A percentile compares a stretch with the other conserved stretches of the same genome.
These are phyloP conservation scores for Colletotrichum noveboracense DNA, from an alignment of 2,329 filamentous ascomycete species.

Conservation along the genomic window DNA sequence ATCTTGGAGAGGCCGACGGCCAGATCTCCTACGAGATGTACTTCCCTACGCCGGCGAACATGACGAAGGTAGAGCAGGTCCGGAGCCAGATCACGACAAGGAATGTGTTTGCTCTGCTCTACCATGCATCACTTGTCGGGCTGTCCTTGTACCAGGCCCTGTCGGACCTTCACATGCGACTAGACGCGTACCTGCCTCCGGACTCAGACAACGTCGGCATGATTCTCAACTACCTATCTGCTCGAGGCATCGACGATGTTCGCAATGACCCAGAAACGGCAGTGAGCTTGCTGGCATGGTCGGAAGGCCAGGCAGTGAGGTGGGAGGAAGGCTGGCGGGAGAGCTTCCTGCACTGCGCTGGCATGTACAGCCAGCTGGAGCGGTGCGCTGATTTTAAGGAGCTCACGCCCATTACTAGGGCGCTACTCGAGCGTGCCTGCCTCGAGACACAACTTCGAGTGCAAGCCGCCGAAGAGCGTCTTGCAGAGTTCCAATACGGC, in stretches of 20 bases:
- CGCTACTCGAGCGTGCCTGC: conserved; percentile 65
- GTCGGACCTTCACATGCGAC: conserved; percentile 63
- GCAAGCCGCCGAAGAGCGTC: conserved; percentile 64
- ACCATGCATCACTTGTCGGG: conserved; percentile 69
- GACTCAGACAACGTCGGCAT: conserved; percentile 62
- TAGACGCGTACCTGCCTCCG: conserved; percentile 63
- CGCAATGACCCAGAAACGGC: conserved; percentile 65
- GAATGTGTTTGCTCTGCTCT: conserved; percentile 72
- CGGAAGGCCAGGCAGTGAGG: conserved; percentile 63
- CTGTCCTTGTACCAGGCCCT: conserved; percentile 68
- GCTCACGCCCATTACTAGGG: conserved; percentile 65
- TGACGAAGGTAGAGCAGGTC: conserved; percentile 52
- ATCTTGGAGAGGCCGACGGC: conserved; percentile 52
- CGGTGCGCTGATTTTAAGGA: conserved; percentile 59
- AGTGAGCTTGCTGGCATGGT: conserved; percentile 68
- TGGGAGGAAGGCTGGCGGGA: conserved; percentile 74
- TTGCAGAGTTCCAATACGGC: conserved; percentile 63
- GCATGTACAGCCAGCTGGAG: conserved; percentile 64
- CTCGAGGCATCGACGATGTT: conserved; percentile 67
- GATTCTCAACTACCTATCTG: conserved; percentile 65
- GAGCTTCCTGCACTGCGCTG: conserved; percentile 69
- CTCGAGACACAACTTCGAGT: conserved; percentile 68
- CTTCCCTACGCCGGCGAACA: conserved; percentile 61
- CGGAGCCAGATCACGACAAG: conserved; percentile 70
- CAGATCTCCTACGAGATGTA: conserved; percentile 67